Evolutionary conservation across 2,329 filamentous ascomycete genomes (phyloP).

Genomic region (Trichophyton mentagrophytes): DNA sequence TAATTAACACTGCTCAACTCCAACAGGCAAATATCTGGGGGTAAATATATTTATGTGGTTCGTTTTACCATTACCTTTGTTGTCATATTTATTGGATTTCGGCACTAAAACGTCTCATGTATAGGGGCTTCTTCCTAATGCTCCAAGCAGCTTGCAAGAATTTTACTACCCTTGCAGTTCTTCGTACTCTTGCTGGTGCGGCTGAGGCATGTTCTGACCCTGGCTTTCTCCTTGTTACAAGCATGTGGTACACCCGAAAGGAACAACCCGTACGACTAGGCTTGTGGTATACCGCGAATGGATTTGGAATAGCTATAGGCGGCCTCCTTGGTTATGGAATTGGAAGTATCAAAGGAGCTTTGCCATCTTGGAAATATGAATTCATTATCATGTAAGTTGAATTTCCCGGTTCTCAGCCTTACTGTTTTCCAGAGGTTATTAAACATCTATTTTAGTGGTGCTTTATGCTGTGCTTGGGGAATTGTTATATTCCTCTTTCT

Average conservation of each 20-base stretch:
- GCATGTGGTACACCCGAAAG: slow-evolving; percentile 52
- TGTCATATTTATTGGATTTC: background rate
- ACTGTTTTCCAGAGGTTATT: background rate
- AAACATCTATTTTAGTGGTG: slow-evolving; percentile 22
- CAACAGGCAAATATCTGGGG: slow-evolving; percentile 40
- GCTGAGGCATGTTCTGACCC: slow-evolving; percentile 48
- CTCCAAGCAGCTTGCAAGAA: slow-evolving; percentile 42
- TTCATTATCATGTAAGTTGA: slow-evolving; percentile 47
- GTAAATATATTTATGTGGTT: slow-evolving; percentile 47
- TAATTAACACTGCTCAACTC: background rate
- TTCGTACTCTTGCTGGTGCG: slow-evolving; percentile 45
- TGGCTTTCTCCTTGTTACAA: slow-evolving; percentile 51
- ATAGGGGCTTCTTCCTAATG: slow-evolving; percentile 38
- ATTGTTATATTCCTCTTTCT: slow-evolving; percentile 45
- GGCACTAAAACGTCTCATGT: background rate
- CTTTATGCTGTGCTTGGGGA: slow-evolving; percentile 48
- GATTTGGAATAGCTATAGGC: slow-evolving; percentile 46
- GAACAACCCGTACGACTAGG: slow-evolving; percentile 51
- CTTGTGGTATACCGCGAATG: slow-evolving; percentile 48
- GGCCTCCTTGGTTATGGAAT: slow-evolving; percentile 48
- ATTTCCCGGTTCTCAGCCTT: background rate
- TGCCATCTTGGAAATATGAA: slow-evolving; percentile 54
- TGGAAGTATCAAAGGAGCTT: slow-evolving; percentile 44
- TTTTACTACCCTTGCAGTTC: slow-evolving; percentile 43
- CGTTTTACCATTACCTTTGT: slow-evolving; percentile 7